Base-by-base conservation (phyloP, 1,139 yeast species). In the Candida sojae region DNA sequence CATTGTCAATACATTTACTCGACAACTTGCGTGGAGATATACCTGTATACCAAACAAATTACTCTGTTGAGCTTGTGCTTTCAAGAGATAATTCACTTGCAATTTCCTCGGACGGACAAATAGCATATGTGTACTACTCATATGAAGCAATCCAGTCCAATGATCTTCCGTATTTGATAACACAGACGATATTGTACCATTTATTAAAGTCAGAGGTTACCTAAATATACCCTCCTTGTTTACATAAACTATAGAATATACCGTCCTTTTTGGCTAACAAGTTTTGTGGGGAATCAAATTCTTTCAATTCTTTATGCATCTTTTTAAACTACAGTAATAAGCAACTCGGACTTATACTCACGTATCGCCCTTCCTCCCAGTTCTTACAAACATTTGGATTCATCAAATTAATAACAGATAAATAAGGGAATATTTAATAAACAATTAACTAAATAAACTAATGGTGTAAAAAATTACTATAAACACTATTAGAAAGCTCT, bases 281-380 rank as follows among this genome's bases (percentile, higher is more conserved):
- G 13, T 51, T 49, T 29, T 48, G 61, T 0, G 93, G 93, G 1
- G 82, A 60, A 51, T 84, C 96, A 64, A 83, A 88, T 64, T 88
- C 96, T 34, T 74, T 77, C 8, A 88, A 77, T 50, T 73, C 70
- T 6, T 96, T 17, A 17, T 17, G 21, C 3, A 17, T 2, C 21
- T 17, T 17, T 17, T 17, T 17, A 17, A 17, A 17, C 21, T 17
- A 17, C 21, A 17, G 21, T 2, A 17, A 17, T 2, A 17, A 17
- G 21, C 3, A 17, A 3, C 21, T 3, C 3, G 3, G 21, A 17
- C 21, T 17, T 17, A 2, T 17, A 17, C 3, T 17, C 21, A 17
- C 21, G n/a, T n/a, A n/a, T n/a, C n/a, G n/a, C n/a, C n/a, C n/a
- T n/a, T n/a, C n/a, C n/a, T n/a, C n/a, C 21, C 21, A 17, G 3